Percentiles rank a stretch among this genome's conserved stretches.
phyloP scores from a whole-genome alignment of 495 filamentous ascomycete genomes.

The Penicillium riverlandense region DNA sequence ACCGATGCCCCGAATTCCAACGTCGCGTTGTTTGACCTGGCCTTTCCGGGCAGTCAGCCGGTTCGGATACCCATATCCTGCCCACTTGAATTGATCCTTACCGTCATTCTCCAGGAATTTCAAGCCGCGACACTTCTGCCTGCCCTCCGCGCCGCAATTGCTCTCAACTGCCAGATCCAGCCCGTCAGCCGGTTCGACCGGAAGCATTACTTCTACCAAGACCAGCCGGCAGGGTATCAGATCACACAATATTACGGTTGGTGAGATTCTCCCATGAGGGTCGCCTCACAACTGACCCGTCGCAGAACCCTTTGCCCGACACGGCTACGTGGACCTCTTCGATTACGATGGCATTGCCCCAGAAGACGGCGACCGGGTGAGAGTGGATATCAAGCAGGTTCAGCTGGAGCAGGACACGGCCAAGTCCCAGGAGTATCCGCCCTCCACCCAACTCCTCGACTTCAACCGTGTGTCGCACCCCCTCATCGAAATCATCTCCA shows the following conservation, averaged over 20 bases:
- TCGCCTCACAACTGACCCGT: neutral
- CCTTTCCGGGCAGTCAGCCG: constrained; percentile 84
- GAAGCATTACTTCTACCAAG: constrained; percentile 98
- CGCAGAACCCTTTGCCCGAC: constrained; percentile 68
- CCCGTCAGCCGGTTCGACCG: constrained; percentile 76
- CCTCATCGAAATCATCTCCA: constrained; percentile 90
- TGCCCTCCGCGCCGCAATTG: constrained; percentile 80
- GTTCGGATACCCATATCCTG: constrained; percentile 15
- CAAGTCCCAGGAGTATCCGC: constrained; percentile 76
- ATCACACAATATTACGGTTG: constrained; percentile 89
- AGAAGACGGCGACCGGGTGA: constrained; percentile 57
- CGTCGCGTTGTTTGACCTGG: constrained; percentile 82
- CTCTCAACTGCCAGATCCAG: constrained; percentile 73
- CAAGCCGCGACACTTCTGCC: constrained; percentile 80
- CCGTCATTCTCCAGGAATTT: constrained; percentile 43
- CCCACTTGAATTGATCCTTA: no score
- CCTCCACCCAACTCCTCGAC: constrained; percentile 71
- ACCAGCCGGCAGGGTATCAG: constrained; percentile 93
- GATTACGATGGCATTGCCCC: constrained; percentile 72
- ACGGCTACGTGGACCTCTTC: constrained; percentile 65
- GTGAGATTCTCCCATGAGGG: neutral
- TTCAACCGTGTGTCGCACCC: constrained; percentile 91
- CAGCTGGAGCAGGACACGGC: constrained; percentile 98
- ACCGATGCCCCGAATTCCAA: constrained; percentile 71
- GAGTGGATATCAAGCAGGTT: constrained; percentile 80